Evolutionary conservation across 148 eudicot species (phyloP).

Genomic region (Rhododendron williamsianum): DNA sequence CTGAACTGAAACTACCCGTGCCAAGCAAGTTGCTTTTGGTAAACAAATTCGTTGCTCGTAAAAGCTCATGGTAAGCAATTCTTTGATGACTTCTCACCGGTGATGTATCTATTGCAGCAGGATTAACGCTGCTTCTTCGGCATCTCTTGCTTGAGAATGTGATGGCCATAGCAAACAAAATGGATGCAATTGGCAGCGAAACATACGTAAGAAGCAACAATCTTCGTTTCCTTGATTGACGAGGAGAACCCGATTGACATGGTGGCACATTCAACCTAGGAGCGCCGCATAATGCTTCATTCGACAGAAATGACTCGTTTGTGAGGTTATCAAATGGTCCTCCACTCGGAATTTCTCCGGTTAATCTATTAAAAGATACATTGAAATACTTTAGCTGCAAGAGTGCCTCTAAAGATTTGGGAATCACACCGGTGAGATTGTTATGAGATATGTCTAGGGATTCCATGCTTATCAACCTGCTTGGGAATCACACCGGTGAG

Average conservation of each 20-base stretch:
- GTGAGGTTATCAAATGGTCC: slow-evolving; percentile 6
- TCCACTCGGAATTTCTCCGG: not conserved
- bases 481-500: too few species aligned
- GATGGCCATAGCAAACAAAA: not conserved
- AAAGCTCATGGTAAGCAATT: not conserved
- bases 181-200: not conserved
- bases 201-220: not conserved
- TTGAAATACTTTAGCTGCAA: not conserved
- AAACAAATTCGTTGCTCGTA: not conserved
- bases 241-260: not conserved
- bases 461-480: not conserved
- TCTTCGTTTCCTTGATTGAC: not conserved
- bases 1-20: not conserved
- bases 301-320: not conserved
- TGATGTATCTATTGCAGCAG: not conserved
- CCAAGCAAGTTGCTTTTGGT: not conserved
- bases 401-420: not conserved
- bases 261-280: not conserved
- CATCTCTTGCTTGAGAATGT: not conserved
- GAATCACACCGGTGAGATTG: too few species aligned
- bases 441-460: too few species aligned
- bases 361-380: slow-evolving; percentile 3
- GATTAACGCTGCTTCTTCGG: not conserved
- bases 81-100: not conserved
- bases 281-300: not conserved